These are phyloP conservation scores for Aspergillus bridgeri DNA, from an alignment of 495 filamentous ascomycete species.

Conservation along the genomic window DNA sequence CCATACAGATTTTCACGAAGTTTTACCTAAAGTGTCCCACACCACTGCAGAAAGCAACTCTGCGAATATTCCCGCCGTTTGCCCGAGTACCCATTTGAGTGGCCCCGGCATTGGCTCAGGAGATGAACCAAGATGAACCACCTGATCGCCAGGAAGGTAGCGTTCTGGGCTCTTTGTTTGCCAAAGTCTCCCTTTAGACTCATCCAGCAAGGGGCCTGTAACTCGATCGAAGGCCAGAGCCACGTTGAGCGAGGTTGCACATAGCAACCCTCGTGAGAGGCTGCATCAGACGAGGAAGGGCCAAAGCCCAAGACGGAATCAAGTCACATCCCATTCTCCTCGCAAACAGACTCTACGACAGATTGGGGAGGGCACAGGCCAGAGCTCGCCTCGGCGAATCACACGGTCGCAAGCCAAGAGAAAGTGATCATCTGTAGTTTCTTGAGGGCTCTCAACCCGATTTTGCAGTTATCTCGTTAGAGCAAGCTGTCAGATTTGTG, in stretches of 20 bases:
- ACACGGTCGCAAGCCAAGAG: neutral
- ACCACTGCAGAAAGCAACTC: neutral
- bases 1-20: too few relatives aligned
- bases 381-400: neutral
- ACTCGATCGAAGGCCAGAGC: neutral
- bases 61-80: too few relatives aligned
- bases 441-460: neutral
- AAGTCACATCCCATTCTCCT: neutral
- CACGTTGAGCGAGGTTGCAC: neutral
- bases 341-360: neutral
- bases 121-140: too few relatives aligned
- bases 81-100: too few relatives aligned
- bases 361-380: neutral
- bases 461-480: neutral
- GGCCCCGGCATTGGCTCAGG: too few relatives aligned
- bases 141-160: too few relatives aligned
- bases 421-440: neutral
- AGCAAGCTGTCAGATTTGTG: neutral
- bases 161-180: too few relatives aligned
- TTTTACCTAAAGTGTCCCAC: too few relatives aligned
- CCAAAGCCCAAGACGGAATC: neutral
- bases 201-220: neutral
- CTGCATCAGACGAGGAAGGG: neutral
- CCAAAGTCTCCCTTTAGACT: too few relatives aligned
- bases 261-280: neutral